These are phyloP conservation scores for Ceratocystiopsis sp. DNA, from an alignment of 2,329 filamentous ascomycete genomes.

Conservation along the genomic window DNA sequence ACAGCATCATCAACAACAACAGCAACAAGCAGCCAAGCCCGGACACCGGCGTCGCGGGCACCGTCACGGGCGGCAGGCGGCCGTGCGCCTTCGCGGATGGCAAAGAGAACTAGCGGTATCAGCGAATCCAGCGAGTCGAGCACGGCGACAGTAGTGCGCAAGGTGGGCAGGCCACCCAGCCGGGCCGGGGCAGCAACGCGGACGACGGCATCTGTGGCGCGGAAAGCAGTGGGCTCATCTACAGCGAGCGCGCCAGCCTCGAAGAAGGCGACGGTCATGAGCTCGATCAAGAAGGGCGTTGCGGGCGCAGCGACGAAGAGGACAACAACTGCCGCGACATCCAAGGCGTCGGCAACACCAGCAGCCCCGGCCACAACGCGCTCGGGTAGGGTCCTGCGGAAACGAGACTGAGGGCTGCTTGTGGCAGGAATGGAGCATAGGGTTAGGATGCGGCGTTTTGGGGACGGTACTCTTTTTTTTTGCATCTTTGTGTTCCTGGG, in stretches of 20 bases:
- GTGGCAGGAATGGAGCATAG: not conserved
- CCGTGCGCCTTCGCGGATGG: constrained; percentile 20
- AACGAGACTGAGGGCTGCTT: constrained; percentile 23
- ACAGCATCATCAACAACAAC: constrained; percentile 19
- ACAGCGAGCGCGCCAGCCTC: constrained; percentile 15
- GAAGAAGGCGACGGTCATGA: constrained; percentile 34
- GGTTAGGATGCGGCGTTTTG: not conserved
- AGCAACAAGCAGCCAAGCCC: constrained; percentile 12
- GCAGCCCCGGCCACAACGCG: constrained; percentile 15
- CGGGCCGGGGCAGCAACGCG: constrained; percentile 17
- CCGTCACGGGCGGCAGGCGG: constrained; percentile 15
- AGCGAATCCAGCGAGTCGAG: constrained; percentile 50
- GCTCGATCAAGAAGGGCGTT: constrained; percentile 35
- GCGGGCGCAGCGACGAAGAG: constrained; percentile 32
- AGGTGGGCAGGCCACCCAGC: constrained; percentile 16
- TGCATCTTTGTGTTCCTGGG: not conserved
- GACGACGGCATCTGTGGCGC: constrained; percentile 13
- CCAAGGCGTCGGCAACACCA: constrained; percentile 21
- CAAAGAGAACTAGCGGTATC: constrained; percentile 36
- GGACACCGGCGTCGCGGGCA: constrained; percentile 15
- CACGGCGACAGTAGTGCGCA: constrained; percentile 47
- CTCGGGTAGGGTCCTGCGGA: constrained; percentile 37
- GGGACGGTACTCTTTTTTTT: not conserved
- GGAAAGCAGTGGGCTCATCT: not conserved
- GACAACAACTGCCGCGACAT: constrained; percentile 11